These are phyloP conservation scores for Wickerhamomyces hampshirensis DNA, from an alignment of 805 yeast genomes.

Conservation along the genomic window DNA sequence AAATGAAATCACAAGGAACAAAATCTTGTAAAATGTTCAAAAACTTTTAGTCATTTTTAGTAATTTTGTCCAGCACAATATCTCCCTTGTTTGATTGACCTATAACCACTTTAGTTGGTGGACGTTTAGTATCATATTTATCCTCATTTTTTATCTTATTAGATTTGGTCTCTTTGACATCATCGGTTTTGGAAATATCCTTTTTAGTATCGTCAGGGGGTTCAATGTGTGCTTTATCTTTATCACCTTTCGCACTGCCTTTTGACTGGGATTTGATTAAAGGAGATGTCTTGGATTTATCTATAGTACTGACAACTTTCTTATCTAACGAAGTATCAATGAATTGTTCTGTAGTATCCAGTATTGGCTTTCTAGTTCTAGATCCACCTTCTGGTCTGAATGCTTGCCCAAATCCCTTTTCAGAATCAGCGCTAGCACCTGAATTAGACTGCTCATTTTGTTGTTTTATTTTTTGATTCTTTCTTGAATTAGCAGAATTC, in stretches of 20 bases:
- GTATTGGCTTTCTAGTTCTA: conserved; percentile 4
- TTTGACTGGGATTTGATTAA: too few species aligned
- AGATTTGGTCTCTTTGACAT: neutral
- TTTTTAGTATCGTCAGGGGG: conserved; percentile 1
- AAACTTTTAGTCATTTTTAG: neutral
- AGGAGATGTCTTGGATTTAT: neutral
- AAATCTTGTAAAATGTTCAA: too few species aligned
- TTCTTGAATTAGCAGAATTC: too few species aligned
- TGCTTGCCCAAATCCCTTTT: too few species aligned
- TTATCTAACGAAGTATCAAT: conserved; percentile 15
- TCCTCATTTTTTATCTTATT: neutral
- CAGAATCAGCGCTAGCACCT: too few species aligned
- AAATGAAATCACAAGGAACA: too few species aligned
- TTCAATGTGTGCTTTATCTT: neutral
- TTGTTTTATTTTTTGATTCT: too few species aligned
- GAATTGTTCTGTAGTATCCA: neutral
- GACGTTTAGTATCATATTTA: neutral
- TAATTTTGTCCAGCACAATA: neutral
- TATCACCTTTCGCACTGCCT: conserved; percentile 4
- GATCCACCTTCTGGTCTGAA: too few species aligned
- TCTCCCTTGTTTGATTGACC: neutral
- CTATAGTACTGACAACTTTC: conserved; percentile 15
- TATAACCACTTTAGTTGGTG: neutral
- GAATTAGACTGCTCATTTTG: too few species aligned
- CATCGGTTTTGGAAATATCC: neutral